Evolutionary conservation across 2,329 filamentous ascomycete genomes (phyloP), one percentile per base, ranked within the genome.

Genomic region (Colletotrichum cuscutae): DNA sequence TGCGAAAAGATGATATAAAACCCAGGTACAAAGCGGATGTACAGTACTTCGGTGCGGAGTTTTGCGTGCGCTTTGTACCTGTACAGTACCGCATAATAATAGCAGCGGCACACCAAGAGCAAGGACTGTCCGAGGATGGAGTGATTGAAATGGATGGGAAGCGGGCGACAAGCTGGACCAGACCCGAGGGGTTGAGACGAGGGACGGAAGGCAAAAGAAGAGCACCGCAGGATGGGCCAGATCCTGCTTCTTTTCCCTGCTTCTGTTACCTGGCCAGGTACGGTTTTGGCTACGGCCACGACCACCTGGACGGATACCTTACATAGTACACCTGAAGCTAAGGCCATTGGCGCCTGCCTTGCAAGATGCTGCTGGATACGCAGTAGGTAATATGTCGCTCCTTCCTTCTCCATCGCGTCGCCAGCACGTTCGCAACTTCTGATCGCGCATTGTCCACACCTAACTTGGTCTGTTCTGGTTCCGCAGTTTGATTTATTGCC

Each of bases 11-110:
- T 15, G 3, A 9, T 15, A 7, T 49, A 24, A 61, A 49, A 71
- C 64, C 49, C 73, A 74, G 74, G 77, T 83, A 82, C 82, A 81
- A 77, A 75, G 58, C 65, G 67, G 62, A 79, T 79, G 81, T 80
- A 82, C 80, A 81, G 77, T 82, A 81, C 79, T 73, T 83, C 76
- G 77, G 77, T 75, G 78, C 76, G 78, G 77, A 76, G 77, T 77
- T 76, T 77, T 77, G 77, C 76, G 76, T 75, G 74, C 65, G 68
- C 60, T 75, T 76, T 77, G 82, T 84, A 82, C 78, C 80, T 77
- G 75, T 82, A 84, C 82, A 83, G 82, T 83, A 83, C 81, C 80
- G 71, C 77, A 68, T 73, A 77, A 76, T 75, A 75, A 69, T 68
- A 65, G 66, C 63, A 72, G 63, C 73, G 68, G 56, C 73, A 32